phyloP scores from a whole-genome alignment of 2,329 filamentous ascomycete species.

The Elsinoe fawcettii region DNA sequence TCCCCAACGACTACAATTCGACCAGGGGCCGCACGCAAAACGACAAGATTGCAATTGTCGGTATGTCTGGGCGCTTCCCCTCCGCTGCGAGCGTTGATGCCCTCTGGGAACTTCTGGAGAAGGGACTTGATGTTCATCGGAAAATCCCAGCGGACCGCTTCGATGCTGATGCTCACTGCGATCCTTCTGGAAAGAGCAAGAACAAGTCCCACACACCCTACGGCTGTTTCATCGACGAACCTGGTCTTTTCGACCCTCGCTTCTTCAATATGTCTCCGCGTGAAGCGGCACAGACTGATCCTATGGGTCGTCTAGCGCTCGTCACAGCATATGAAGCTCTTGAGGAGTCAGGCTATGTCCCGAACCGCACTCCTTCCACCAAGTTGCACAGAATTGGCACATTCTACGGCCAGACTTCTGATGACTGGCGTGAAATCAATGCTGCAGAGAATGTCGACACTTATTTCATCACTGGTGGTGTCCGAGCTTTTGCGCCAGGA shows the following conservation, averaged over 20 bases:
- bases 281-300: slow-evolving; percentile 72
- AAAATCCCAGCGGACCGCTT: slow-evolving; percentile 64
- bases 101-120: slow-evolving; percentile 67
- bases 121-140: slow-evolving; percentile 66
- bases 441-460: slow-evolving; percentile 63
- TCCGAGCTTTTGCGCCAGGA: slow-evolving; percentile 54
- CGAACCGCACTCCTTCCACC: slow-evolving; percentile 62
- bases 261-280: slow-evolving; percentile 85
- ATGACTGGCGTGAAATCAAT: slow-evolving; percentile 72
- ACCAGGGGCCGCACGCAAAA: slow-evolving; percentile 42
- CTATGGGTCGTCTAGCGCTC: slow-evolving; percentile 69
- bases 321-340: slow-evolving; percentile 74
- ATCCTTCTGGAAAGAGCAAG: slow-evolving; percentile 62
- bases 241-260: slow-evolving; percentile 69
- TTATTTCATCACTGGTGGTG: slow-evolving; percentile 58
- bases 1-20: slow-evolving; percentile 24
- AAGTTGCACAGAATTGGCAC: slow-evolving; percentile 59
- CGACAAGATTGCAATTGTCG: slow-evolving; percentile 76
- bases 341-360: slow-evolving; percentile 71
- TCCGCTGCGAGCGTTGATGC: slow-evolving; percentile 62
- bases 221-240: slow-evolving; percentile 68
- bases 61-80: slow-evolving; percentile 71
- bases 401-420: slow-evolving; percentile 67
- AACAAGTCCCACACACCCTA: slow-evolving; percentile 72
- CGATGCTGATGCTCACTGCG: slow-evolving; percentile 61